These are phyloP conservation scores for Epichloe glyceriae DNA, from an alignment of 2,329 filamentous ascomycete genomes.

Conservation along the genomic window DNA sequence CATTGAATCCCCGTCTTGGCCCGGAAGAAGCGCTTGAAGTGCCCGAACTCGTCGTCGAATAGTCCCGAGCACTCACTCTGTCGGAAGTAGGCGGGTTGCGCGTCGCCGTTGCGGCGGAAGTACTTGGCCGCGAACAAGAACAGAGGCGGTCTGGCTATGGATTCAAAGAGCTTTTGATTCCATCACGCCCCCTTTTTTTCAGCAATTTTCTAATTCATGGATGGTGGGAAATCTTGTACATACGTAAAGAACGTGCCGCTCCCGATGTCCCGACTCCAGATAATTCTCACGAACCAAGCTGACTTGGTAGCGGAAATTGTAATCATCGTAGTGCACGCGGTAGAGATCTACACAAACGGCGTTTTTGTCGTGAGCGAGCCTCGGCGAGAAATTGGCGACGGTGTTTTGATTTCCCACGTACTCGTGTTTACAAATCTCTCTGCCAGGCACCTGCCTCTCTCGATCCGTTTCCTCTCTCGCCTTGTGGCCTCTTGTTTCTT, in stretches of 20 bases:
- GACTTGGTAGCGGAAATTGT: slow-evolving; percentile 51
- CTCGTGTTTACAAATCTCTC: slow-evolving; percentile 36
- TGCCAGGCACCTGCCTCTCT: slow-evolving; percentile 26
- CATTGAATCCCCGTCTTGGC: slow-evolving; percentile 45
- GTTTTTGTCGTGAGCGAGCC: too few species aligned
- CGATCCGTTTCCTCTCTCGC: slow-evolving; percentile 20
- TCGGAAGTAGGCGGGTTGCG: slow-evolving; percentile 23
- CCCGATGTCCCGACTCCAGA: not conserved
- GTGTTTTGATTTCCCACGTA: slow-evolving; percentile 10
- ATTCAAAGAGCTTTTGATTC: slow-evolving; percentile 59
- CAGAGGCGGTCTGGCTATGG: slow-evolving; percentile 40
- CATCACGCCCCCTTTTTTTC: too few species aligned
- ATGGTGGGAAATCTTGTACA: slow-evolving; percentile 13
- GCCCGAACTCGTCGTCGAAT: slow-evolving; percentile 30
- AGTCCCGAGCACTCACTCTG: slow-evolving; percentile 24
- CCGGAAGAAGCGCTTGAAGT: slow-evolving; percentile 45
- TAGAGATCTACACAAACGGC: slow-evolving; percentile 37
- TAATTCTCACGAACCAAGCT: slow-evolving; percentile 39
- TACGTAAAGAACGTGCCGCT: slow-evolving; percentile 36
- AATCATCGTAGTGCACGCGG: slow-evolving; percentile 50
- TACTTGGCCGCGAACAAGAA: slow-evolving; percentile 48
- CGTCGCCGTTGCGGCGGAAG: slow-evolving; percentile 27
- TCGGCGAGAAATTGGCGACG: too few species aligned
- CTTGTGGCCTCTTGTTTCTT: slow-evolving; percentile 13
- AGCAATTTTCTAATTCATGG: too few species aligned